Evolutionary conservation across 2,329 filamentous ascomycete species (phyloP).

Genomic region (Sarocladiaceae sp.): DNA sequence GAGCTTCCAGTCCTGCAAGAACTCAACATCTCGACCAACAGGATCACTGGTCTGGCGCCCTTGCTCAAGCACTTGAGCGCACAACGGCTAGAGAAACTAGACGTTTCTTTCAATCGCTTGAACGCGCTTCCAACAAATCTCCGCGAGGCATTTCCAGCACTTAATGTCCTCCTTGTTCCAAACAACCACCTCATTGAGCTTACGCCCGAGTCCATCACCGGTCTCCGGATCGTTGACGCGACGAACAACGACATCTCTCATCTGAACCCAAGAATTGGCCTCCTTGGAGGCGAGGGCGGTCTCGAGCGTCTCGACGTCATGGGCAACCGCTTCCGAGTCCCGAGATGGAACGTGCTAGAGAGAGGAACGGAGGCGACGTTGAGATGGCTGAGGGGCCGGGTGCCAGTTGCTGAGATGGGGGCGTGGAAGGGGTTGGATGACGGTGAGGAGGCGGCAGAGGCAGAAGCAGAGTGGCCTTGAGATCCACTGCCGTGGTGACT

Average conservation of each 20-base stretch:
- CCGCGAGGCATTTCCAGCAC: constrained; percentile 59
- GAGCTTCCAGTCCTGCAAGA: constrained; percentile 69
- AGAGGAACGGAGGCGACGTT: constrained; percentile 82
- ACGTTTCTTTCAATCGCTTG: constrained; percentile 79
- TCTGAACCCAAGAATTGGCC: constrained; percentile 72
- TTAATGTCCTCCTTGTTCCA: constrained; percentile 64
- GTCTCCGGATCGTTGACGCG: constrained; percentile 69
- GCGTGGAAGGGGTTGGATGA: constrained; percentile 43
- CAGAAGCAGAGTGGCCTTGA: not conserved
- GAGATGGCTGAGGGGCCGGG: constrained; percentile 71
- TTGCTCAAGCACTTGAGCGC: constrained; percentile 64
- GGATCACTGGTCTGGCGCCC: constrained; percentile 62
- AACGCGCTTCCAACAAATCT: constrained; percentile 58
- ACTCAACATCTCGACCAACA: constrained; percentile 69
- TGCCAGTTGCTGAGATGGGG: constrained; percentile 56
- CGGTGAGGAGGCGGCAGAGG: constrained; percentile 24
- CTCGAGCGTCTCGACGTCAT: constrained; percentile 66
- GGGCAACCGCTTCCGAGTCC: constrained; percentile 84
- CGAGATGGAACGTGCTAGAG: constrained; percentile 74
- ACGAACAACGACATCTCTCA: constrained; percentile 79
- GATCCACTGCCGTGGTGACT: too few relatives aligned
- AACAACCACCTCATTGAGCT: constrained; percentile 76
- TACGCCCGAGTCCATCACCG: constrained; percentile 65
- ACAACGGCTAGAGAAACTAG: constrained; percentile 67
- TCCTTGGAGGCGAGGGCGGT: constrained; percentile 59